These are phyloP conservation scores for Batrachochytrium dendrobatidis DNA, from an alignment of 371 early-diverging fungal species.

Conservation along the genomic window DNA sequence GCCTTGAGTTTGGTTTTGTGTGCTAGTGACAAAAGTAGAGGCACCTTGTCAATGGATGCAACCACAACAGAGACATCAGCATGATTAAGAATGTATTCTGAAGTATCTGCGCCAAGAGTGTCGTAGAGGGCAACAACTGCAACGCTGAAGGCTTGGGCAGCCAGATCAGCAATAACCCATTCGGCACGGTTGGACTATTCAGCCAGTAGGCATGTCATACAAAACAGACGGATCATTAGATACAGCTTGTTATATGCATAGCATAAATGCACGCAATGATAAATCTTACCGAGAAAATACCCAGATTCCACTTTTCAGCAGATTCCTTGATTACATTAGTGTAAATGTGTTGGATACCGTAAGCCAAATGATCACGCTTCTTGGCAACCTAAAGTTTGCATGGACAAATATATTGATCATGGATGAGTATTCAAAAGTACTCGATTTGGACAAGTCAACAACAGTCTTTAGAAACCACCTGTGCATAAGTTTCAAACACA, in stretches of 20 bases:
- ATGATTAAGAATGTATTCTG: constrained; percentile 54
- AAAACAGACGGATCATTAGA: background rate
- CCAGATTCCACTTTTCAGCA: constrained; percentile 33
- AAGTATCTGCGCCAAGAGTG: constrained; percentile 54
- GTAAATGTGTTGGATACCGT: constrained; percentile 28
- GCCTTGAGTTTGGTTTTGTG: constrained; percentile 29
- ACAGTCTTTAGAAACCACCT: too few relatives aligned
- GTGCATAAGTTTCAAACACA: constrained; percentile 31
- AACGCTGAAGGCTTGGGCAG: constrained; percentile 22
- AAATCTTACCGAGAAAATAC: constrained; percentile 40
- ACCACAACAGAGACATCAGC: constrained; percentile 48
- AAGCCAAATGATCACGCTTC: constrained; percentile 32
- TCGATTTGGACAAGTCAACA: too few relatives aligned
- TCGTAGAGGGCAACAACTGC: constrained; percentile 57
- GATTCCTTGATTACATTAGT: constrained; percentile 14
- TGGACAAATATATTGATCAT: too few relatives aligned
- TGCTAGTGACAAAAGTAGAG: constrained; percentile 27
- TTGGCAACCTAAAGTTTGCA: constrained; percentile 3
- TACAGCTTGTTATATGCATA: background rate
- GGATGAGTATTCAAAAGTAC: too few relatives aligned
- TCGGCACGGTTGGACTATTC: constrained; percentile 48
- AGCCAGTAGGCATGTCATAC: background rate
- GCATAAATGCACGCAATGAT: too few relatives aligned
- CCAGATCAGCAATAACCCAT: constrained; percentile 51
- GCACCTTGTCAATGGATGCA: constrained; percentile 44